Conservation (phyloP, 2,329 filamentous ascomycete species). For the Fusarium sp. region DNA sequence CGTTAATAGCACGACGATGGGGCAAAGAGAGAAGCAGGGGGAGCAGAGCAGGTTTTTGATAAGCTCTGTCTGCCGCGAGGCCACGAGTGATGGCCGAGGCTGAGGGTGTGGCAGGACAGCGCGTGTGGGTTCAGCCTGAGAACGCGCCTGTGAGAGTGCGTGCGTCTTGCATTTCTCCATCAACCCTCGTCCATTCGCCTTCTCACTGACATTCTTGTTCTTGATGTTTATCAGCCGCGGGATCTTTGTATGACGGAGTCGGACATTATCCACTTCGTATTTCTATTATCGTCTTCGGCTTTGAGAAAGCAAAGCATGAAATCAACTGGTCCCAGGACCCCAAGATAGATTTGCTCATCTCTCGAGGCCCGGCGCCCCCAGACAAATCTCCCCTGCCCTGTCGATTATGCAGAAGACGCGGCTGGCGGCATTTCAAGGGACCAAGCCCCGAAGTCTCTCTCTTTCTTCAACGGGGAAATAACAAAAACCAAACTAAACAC, state of each 20-base stretch:
- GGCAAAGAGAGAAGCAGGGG: not conserved
- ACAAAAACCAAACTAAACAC: not conserved
- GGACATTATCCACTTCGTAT: slow-evolving; percentile 16
- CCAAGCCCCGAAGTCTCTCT: not conserved
- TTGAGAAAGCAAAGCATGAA: slow-evolving; percentile 27
- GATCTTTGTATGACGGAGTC: slow-evolving; percentile 13
- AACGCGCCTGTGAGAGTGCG: slow-evolving; percentile 23
- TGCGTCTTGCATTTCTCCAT: slow-evolving; percentile 20
- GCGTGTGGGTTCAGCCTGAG: slow-evolving; percentile 14
- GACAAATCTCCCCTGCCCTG: slow-evolving; percentile 14
- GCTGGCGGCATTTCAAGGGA: slow-evolving; percentile 6
- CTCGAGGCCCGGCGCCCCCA: slow-evolving; percentile 1
- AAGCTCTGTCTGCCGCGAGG: slow-evolving; percentile 26
- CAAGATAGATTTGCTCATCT: slow-evolving; percentile 25
- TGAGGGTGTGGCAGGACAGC: slow-evolving; percentile 23
- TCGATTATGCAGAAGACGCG: slow-evolving; percentile 16
- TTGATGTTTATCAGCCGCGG: not conserved
- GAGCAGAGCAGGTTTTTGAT: not conserved
- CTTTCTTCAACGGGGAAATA: not conserved
- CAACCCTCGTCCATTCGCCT: slow-evolving; percentile 7
- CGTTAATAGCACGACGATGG: slow-evolving; percentile 2
- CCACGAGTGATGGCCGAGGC: slow-evolving; percentile 17
- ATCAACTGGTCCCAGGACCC: slow-evolving; percentile 17
- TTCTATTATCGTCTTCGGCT: slow-evolving; percentile 12
- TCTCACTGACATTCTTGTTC: slow-evolving; percentile 19